Evolutionary conservation across 768 basidiomycete species (phyloP).

Genomic region (Neoboletus brunneissimus): DNA sequence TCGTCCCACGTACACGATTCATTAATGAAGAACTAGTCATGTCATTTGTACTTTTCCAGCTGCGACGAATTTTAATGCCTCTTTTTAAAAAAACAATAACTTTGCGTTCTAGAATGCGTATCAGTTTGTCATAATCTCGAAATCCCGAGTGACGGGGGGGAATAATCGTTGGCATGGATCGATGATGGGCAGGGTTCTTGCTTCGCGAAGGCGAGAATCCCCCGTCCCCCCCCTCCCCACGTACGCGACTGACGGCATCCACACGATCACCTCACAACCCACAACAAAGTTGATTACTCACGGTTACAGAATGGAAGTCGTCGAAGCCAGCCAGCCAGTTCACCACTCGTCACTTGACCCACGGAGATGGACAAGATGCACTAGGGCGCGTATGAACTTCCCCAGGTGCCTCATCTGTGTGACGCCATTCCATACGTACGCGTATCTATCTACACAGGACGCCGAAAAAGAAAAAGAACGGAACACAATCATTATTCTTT

Average conservation of each 20-base stretch:
- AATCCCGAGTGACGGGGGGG: background rate
- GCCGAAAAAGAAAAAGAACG: no score
- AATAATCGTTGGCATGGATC: background rate
- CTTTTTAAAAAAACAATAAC: background rate
- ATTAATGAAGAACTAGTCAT: background rate
- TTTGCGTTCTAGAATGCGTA: background rate
- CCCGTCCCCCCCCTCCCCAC: background rate
- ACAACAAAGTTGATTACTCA: background rate
- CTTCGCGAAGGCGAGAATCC: background rate
- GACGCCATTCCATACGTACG: no score
- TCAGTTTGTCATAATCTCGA: background rate
- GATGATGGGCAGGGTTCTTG: background rate
- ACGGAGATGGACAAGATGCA: background rate
- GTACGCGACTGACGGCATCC: background rate
- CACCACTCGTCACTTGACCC: background rate
- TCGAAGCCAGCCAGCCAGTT: background rate
- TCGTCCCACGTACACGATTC: background rate
- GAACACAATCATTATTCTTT: no score
- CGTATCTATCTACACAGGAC: no score
- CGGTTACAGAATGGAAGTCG: background rate
- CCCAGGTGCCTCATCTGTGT: background rate
- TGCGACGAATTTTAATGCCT: background rate
- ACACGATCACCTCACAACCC: background rate
- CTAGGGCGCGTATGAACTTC: background rate
- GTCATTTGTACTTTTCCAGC: slow-evolving; percentile 18